Percentiles rank a stretch among this genome's conserved stretches.
Evolutionary conservation across 2,329 filamentous ascomycete genomes (phyloP).

Genomic region (Pseudogymnoascus sp.): DNA sequence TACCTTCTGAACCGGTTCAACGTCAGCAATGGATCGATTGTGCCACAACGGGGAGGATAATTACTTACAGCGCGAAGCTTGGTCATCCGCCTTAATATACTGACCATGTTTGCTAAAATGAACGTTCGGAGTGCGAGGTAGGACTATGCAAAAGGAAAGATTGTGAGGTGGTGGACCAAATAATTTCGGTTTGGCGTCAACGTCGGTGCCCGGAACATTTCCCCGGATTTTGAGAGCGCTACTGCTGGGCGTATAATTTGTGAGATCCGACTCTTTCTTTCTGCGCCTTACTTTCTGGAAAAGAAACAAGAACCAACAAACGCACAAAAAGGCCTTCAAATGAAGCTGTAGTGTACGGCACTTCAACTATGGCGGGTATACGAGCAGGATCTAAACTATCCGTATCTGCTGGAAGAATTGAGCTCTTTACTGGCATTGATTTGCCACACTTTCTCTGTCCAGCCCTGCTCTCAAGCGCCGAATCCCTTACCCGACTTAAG

Average conservation of each 20-base stretch:
- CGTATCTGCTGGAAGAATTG: neutral
- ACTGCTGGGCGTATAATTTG: neutral
- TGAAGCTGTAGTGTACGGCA: neutral
- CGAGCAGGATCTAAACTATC: conserved; percentile 3
- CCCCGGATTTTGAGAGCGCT: conserved; percentile 1
- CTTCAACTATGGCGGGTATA: neutral
- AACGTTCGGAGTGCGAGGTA: neutral
- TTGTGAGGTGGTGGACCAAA: neutral
- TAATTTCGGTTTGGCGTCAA: conserved; percentile 5
- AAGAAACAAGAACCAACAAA: neutral
- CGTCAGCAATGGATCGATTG: conserved; percentile 15
- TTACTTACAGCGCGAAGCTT: conserved; percentile 61
- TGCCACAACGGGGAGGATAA: conserved; percentile 12
- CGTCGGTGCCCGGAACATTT: conserved; percentile 1
- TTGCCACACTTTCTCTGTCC: conserved; percentile 44
- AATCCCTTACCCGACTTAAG: neutral
- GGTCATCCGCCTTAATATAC: conserved; percentile 61
- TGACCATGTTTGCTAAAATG: conserved; percentile 37
- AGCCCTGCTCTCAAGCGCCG: conserved; percentile 22
- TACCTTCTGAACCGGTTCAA: conserved; percentile 23
- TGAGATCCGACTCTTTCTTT: neutral
- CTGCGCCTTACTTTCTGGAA: neutral
- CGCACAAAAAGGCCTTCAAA: neutral
- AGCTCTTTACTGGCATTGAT: conserved; percentile 23
- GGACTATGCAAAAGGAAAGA: neutral